A percentile compares a stretch with the other conserved stretches of the same genome.
Conservation (phyloP, 2,329 filamentous ascomycete species). For the Penicillium sp. region DNA sequence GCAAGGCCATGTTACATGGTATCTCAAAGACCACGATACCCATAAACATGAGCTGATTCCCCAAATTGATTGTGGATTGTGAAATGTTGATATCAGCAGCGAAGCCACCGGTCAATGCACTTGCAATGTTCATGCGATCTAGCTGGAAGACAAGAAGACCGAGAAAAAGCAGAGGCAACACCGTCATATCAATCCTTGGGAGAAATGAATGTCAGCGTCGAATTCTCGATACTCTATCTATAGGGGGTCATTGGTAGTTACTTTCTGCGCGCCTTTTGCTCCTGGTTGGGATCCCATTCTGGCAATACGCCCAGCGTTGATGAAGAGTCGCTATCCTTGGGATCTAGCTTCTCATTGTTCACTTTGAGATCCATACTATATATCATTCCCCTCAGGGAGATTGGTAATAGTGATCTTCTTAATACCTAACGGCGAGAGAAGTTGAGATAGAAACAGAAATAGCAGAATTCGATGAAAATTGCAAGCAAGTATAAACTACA, state of each 20-base stretch:
- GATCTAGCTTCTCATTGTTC: not conserved
- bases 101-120: not conserved
- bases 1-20: not conserved
- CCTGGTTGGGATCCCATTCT: not conserved
- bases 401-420: not conserved
- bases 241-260: not conserved
- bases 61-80: not conserved
- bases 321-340: not conserved
- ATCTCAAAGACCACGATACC: not conserved
- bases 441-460: not conserved
- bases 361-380: not conserved
- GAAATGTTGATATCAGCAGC: not conserved
- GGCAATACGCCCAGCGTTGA: not conserved
- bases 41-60: conserved; percentile 2
- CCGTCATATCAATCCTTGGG: not conserved
- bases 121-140: not conserved
- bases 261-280: not conserved
- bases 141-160: conserved; percentile 3
- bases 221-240: not conserved
- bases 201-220: not conserved
- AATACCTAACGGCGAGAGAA: not conserved
- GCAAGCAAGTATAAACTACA: not conserved
- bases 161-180: not conserved
- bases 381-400: not conserved
- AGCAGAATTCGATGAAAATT: not conserved